Evolutionary conservation across 2,329 filamentous ascomycete species (phyloP), one percentile per base, ranked within the genome.

Genomic region (Curvularia lunata): DNA sequence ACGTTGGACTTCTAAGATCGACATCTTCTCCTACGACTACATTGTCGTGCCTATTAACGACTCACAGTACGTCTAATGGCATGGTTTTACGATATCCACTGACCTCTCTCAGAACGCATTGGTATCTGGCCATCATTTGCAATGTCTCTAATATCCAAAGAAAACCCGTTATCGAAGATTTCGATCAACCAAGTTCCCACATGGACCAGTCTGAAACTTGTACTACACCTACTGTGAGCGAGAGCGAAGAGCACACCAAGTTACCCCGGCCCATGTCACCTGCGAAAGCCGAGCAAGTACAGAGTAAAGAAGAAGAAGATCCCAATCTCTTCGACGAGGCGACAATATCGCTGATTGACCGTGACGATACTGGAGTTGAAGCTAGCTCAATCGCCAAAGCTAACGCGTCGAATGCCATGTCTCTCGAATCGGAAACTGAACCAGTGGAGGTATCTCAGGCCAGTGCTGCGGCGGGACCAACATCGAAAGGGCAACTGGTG

Each of bases 51-150:
- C 95, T 0, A 91, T 99, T 74, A 96, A 97, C 68, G 91, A 97
- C 72, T 45, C 48, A 3, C 82, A 86, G 66, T 71, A 61, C 19
- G 70, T 46, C 13, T 27, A 56, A 67, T 48, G 21, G 18, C 21
- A 6, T 9, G 5, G 2, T 9, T 23, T 16, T 23, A 25, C 21
- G 41, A 3, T 5, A 23, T 10, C 4, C 28, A 38, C 52, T 67
- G 46, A 70, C 27, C 2, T 28, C n/a, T 18, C 18, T 4, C 40
- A 62, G 56, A 19, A 54, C 61, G 1, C 95, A 99, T 76, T 99
- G 96, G 95, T 98, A 95, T 77, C 81, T 98, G 64, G 92, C 92
- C 7, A 94, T 99, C 54, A 94, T 99, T 51, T 97, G 92, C 83
- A 97, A 99, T 69, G 84, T 94, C 2, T 85, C 86, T 3, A 87